These are phyloP conservation scores for Tagetes erecta DNA, from an alignment of 129 eudicot genomes.

Conservation along the genomic window DNA sequence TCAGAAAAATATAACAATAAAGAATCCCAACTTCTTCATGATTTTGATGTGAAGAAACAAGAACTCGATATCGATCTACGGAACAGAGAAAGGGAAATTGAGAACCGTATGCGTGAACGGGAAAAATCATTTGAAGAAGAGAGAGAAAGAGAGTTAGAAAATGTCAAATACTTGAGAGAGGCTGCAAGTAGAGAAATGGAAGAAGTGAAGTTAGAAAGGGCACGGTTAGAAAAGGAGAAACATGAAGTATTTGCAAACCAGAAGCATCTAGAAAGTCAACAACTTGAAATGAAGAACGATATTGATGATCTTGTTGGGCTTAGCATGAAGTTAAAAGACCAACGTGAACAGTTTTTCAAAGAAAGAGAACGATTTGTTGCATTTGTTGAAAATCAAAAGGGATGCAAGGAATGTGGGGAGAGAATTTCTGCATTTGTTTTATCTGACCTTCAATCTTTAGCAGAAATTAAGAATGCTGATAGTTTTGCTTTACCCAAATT, in stretches of 20 bases:
- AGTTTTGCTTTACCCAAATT: slow-evolving; percentile 59
- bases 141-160: slow-evolving; percentile 56
- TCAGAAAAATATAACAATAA: slow-evolving; percentile 59
- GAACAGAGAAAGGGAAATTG: slow-evolving; percentile 54
- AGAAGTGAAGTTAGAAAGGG: slow-evolving; percentile 73
- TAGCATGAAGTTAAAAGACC: slow-evolving; percentile 82
- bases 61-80: slow-evolving; percentile 64
- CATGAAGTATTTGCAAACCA: slow-evolving; percentile 56
- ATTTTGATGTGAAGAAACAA: slow-evolving; percentile 68
- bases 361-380: slow-evolving; percentile 83
- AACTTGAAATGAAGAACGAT: slow-evolving; percentile 77
- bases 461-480: slow-evolving; percentile 53
- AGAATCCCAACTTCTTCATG: slow-evolving; percentile 60
- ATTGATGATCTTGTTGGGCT: slow-evolving; percentile 72
- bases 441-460: slow-evolving; percentile 72
- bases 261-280: slow-evolving; percentile 69
- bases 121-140: slow-evolving; percentile 70
- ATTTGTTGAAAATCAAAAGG: slow-evolving; percentile 68
- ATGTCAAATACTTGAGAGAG: slow-evolving; percentile 62
- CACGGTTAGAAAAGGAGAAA: slow-evolving; percentile 59
- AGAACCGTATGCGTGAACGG: slow-evolving; percentile 49
- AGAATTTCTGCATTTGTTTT: slow-evolving; percentile 58
- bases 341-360: slow-evolving; percentile 70
- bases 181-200: slow-evolving; percentile 73
- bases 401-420: slow-evolving; percentile 77